Percentiles rank a stretch among this genome's conserved stretches.
Evolutionary conservation across 306 rosid species (phyloP).

Genomic region (Cicer judaicum): DNA sequence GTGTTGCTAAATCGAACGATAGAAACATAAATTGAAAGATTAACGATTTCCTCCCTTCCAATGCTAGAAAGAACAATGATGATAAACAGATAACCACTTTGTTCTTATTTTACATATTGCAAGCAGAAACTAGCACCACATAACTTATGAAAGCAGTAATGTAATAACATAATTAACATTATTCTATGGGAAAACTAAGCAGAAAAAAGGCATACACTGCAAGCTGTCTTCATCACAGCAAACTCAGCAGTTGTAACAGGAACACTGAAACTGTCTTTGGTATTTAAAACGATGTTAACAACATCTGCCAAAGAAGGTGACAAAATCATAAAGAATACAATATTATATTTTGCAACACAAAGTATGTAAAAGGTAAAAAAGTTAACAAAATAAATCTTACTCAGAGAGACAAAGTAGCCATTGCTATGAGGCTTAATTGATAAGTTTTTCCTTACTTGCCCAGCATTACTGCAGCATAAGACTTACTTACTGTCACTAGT

Average conservation of each 20-base stretch:
- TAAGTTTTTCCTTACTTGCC: constrained; percentile 91
- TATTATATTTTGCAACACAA: constrained; percentile 13
- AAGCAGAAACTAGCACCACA: constrained; percentile 29
- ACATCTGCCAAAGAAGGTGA: constrained; percentile 66
- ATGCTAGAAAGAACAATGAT: constrained; percentile 24
- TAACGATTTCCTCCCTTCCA: constrained; percentile 3
- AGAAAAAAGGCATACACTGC: constrained; percentile 71
- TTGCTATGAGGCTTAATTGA: constrained; percentile 74
- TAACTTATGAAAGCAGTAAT: constrained; percentile 18
- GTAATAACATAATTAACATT: constrained; percentile 5
- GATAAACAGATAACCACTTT: constrained; percentile 29
- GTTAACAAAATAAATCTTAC: constrained; percentile 56
- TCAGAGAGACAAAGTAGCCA: constrained; percentile 81
- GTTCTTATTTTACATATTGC: constrained; percentile 20
- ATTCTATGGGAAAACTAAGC: constrained; percentile 29
- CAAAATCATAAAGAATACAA: constrained; percentile 14
- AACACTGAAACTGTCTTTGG: constrained; percentile 66
- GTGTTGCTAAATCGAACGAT: constrained; percentile 4
- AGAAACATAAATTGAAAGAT: constrained; percentile 8
- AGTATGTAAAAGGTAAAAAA: constrained; percentile 22
- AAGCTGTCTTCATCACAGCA: constrained; percentile 89
- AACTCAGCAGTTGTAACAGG: constrained; percentile 87
- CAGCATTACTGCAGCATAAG: constrained; percentile 77
- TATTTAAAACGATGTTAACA: constrained; percentile 62
- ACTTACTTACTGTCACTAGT: constrained; percentile 40